Conservation (phyloP, 306 rosid genomes). For the Vachellia collinsii region DNA sequence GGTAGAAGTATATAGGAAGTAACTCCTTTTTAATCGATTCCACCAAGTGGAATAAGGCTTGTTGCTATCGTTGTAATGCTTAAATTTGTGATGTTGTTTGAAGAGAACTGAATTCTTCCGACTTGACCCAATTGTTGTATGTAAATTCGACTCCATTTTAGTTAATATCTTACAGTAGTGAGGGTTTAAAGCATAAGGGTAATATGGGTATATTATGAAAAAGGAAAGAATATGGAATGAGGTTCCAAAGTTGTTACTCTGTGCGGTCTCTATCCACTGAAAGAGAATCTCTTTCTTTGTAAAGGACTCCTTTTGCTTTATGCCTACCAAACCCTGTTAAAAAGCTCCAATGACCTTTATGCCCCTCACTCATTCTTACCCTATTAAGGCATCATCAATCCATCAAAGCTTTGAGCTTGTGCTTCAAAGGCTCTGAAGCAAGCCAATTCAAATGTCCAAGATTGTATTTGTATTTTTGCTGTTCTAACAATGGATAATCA, state of each 20-base stretch:
- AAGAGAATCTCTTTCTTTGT: constrained; percentile 27
- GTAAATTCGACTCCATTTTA: background rate
- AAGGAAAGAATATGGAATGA: constrained; percentile 42
- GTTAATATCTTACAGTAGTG: background rate
- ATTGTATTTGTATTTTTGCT: too few relatives aligned
- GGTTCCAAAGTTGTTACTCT: constrained; percentile 41
- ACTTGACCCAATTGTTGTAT: too few relatives aligned
- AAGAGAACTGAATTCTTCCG: too few relatives aligned
- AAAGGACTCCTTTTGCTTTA: background rate
- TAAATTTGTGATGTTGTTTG: too few relatives aligned
- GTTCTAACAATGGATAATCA: too few relatives aligned
- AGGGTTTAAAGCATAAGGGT: background rate
- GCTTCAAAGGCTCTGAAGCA: background rate
- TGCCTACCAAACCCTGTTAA: background rate
- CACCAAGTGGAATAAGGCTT: too few relatives aligned
- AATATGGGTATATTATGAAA: background rate
- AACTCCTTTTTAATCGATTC: too few relatives aligned
- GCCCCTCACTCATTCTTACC: background rate
- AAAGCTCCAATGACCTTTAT: background rate
- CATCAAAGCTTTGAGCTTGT: background rate
- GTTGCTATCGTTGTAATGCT: too few relatives aligned
- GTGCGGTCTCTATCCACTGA: constrained; percentile 30
- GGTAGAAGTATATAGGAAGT: too few relatives aligned
- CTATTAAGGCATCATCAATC: too few relatives aligned
- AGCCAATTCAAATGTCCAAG: too few relatives aligned